Evolutionary conservation across 495 filamentous ascomycete genomes (phyloP).

Genomic region (Talaromyces adpressus): DNA sequence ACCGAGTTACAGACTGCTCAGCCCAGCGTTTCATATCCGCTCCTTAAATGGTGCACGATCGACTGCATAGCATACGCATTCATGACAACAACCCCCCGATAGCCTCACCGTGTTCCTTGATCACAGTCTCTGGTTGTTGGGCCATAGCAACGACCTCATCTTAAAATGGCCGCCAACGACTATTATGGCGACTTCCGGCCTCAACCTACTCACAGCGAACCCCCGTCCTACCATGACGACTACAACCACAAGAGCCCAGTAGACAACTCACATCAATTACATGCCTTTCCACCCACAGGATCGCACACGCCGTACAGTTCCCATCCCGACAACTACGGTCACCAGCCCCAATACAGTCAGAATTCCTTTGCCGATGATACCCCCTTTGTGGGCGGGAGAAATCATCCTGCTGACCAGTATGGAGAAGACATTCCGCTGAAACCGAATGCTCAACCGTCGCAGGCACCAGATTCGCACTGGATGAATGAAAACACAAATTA

Average conservation of each 20-base stretch:
- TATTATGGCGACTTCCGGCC: slow-evolving; percentile 58
- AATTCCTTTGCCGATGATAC: slow-evolving; percentile 34
- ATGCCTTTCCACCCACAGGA: slow-evolving; percentile 14
- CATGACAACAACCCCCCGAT: neutral
- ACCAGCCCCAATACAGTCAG: slow-evolving; percentile 33
- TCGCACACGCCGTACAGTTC: slow-evolving; percentile 24
- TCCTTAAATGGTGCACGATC: neutral
- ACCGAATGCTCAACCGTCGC: slow-evolving; percentile 23
- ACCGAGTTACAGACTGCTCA: neutral
- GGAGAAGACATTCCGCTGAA: slow-evolving; percentile 47
- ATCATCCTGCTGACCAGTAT: slow-evolving; percentile 36
- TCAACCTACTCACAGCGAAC: slow-evolving; percentile 36
- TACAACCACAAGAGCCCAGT: slow-evolving; percentile 13
- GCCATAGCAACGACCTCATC: neutral
- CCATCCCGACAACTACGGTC: slow-evolving; percentile 21
- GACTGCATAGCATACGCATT: neutral
- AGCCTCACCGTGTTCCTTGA: neutral
- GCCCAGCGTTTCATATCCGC: neutral
- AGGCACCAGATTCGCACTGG: slow-evolving; percentile 26
- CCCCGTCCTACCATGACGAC: slow-evolving; percentile 17
- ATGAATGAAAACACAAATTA: slow-evolving; percentile 39
- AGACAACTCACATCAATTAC: slow-evolving; percentile 17
- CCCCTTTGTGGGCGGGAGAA: slow-evolving; percentile 23
- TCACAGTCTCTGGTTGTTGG: neutral
- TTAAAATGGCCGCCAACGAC: slow-evolving; percentile 74